Base-by-base conservation (phyloP, 148 eudicot species). In the Talinum fruticosum region DNA sequence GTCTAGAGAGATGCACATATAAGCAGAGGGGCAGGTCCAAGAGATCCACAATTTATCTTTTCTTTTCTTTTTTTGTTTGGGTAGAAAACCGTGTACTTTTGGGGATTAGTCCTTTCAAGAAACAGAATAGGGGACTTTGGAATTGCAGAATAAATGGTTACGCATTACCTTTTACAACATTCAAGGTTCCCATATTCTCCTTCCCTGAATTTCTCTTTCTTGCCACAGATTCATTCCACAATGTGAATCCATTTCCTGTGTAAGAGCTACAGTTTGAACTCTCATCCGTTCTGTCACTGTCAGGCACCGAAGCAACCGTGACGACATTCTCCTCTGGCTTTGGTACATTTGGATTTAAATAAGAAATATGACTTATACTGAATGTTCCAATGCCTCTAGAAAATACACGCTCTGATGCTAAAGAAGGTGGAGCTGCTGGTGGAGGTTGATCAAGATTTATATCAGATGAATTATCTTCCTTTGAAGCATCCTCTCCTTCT, bases 371-470 rank as follows among this genome's bases (percentile, higher is more conserved):
- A 72, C 87, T 85, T 67, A 91, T 92, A 79, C 89, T 90, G 75
- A 89, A 94, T 16, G 97, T 86, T 79, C 96, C 97, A 37, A 90
- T 87, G 30, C 98, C 96, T 67, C 97, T 92, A 19, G 92, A 93
- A 54, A 92, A 90, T 73, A 87, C 66, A 68, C 83, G 98, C 83
- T 91, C 91, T 30, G 82, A 89, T 30, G 81, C 79, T 8, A 87
- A 83, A 67, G 86, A 68, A 49, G 85, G 87, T 29, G 86, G 81
- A 57, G 78, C 84, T 23, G 84, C 54, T 67, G 83, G 84, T 33
- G 79, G 86, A 79, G 88, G 87, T 82, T 87, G 91, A 76, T 91
- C 89, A 10, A 80, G 37, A 33, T 81, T 79, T 68, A 84, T 76
- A 71, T 85, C 90, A 53, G 71, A 76, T 35, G 61, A 45, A 75